A percentile compares a stretch with the other conserved stretches of the same genome.
These are phyloP conservation scores for Alternaria sp. DNA, from an alignment of 2,329 filamentous ascomycete species.

Conservation along the genomic window DNA sequence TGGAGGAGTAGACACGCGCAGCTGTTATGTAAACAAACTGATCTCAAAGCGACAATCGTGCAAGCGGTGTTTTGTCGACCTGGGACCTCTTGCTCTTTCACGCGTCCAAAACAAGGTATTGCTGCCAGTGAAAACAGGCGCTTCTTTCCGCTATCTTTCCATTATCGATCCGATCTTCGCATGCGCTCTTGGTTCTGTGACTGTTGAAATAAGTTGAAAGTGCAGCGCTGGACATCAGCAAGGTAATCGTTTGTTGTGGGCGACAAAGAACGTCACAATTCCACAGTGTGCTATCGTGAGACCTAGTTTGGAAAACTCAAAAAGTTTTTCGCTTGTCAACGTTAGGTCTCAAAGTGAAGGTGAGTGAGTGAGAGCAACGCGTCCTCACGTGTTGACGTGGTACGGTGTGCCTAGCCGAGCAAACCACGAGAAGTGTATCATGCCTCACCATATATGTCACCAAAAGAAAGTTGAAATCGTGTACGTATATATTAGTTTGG, in stretches of 20 bases:
- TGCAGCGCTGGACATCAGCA: not conserved
- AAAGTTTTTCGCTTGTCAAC: not conserved
- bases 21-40: constrained; percentile 1
- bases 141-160: not conserved
- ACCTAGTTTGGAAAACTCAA: not conserved
- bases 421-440: not conserved
- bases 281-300: not conserved
- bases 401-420: not conserved
- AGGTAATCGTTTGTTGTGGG: not conserved
- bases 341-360: not conserved
- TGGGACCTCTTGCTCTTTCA: not conserved
- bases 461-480: not conserved
- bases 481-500: constrained; percentile 1
- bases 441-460: not conserved
- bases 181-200: not conserved
- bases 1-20: not conserved
- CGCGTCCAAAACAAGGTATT: not conserved
- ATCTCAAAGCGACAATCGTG: constrained; percentile 5
- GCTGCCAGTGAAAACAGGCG: not conserved
- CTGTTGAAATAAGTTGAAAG: not conserved
- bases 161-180: not conserved
- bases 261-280: not conserved
- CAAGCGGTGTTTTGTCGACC: constrained; percentile 16
- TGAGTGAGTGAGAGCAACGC: not conserved
- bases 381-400: constrained; percentile 12